A percentile compares a stretch with the other conserved stretches of the same genome.
Evolutionary conservation across 148 eudicot species (phyloP).

Genomic region (Vaccinium corymbosum): DNA sequence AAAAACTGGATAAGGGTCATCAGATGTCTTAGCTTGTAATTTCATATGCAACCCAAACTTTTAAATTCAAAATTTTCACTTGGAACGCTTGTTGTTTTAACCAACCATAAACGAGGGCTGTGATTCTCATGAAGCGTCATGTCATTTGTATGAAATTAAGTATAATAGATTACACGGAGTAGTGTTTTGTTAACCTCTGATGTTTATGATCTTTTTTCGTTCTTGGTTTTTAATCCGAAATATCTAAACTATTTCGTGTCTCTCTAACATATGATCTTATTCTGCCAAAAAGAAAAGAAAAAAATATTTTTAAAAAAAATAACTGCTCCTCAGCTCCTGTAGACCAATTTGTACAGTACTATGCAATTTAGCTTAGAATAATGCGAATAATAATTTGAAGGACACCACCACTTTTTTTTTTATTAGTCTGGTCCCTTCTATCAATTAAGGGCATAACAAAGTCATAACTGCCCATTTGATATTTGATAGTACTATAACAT

Average conservation of each 20-base stretch:
- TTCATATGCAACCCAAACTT: not conserved
- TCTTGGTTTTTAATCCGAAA: too few relatives aligned
- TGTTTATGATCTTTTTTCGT: not conserved
- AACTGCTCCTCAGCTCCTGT: not conserved
- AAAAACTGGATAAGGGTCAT: too few relatives aligned
- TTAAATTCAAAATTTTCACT: too few relatives aligned
- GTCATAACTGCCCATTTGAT: slow-evolving; percentile 5
- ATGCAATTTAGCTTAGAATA: not conserved
- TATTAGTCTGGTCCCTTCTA: slow-evolving; percentile 14
- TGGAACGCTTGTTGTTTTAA: too few relatives aligned
- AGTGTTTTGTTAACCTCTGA: not conserved
- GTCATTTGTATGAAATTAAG: not conserved
- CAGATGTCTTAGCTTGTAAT: too few relatives aligned
- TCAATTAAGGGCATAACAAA: slow-evolving; percentile 10
- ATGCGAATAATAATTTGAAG: slow-evolving; percentile 2
- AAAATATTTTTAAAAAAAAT: not conserved
- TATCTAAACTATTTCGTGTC: too few relatives aligned
- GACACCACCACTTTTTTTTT: not conserved
- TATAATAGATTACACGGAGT: not conserved
- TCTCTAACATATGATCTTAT: too few relatives aligned
- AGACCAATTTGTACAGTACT: not conserved
- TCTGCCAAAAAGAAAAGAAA: not conserved
- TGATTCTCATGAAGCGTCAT: too few relatives aligned
- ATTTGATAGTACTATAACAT: not conserved
- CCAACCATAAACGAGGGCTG: not conserved